Conservation (phyloP, 1,284 basidiomycete species). For the Ceratobasidium sp. region DNA sequence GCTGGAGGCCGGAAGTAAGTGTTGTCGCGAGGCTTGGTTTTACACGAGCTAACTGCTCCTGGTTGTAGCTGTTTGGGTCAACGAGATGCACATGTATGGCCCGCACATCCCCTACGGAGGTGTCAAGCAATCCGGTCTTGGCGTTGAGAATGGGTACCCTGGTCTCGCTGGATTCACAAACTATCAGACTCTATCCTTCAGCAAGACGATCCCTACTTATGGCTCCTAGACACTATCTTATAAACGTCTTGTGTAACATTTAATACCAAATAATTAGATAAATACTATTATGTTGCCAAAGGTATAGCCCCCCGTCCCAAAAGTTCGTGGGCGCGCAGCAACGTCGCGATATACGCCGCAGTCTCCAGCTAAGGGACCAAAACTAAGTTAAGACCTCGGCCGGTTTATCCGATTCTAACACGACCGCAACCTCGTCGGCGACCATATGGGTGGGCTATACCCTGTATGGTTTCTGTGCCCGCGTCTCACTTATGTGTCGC, state of each 20-base stretch:
- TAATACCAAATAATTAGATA: not conserved
- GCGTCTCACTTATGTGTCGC: constrained; percentile 1
- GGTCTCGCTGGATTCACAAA: constrained; percentile 44
- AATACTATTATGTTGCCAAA: not conserved
- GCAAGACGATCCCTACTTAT: constrained; percentile 56
- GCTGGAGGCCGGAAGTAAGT: constrained; percentile 43
- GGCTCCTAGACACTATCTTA: constrained; percentile 8
- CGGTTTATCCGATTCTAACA: not conserved
- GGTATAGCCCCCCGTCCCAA: not conserved
- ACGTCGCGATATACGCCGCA: constrained; percentile 2
- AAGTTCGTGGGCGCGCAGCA: not conserved
- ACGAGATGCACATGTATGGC: constrained; percentile 42
- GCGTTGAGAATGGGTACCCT: constrained; percentile 39
- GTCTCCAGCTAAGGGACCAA: not conserved
- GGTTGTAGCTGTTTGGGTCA: constrained; percentile 37
- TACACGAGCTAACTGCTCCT: not conserved
- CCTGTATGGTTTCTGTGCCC: not conserved
- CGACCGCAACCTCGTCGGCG: not conserved
- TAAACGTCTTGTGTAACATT: too few relatives aligned
- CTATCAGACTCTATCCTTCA: constrained; percentile 37
- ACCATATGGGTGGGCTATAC: not conserved
- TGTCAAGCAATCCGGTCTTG: constrained; percentile 40
- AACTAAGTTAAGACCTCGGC: not conserved
- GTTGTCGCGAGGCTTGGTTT: not conserved
- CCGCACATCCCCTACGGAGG: constrained; percentile 40